Conservation (phyloP, 208 protist genomes). For the Paratrypanosoma confusum region DNA sequence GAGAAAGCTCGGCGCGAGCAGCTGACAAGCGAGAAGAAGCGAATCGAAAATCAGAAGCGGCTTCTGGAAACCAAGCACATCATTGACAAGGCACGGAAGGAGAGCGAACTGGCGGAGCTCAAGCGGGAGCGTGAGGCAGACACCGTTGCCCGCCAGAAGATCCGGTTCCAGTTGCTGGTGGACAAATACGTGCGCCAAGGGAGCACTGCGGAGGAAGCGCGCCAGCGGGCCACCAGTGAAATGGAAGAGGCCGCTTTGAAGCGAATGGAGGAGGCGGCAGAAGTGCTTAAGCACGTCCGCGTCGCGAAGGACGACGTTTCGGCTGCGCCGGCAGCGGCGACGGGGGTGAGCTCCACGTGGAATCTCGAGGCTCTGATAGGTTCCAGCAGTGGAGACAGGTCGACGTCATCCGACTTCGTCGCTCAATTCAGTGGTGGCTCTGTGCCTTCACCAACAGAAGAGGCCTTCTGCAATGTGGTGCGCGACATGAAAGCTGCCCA, state of each 20-base stretch:
- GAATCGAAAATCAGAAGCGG: constrained; percentile 48
- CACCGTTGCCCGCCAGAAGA: constrained; percentile 27
- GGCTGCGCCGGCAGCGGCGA: not conserved
- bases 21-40: constrained; percentile 40
- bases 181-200: constrained; percentile 63
- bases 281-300: not conserved
- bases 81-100: constrained; percentile 32
- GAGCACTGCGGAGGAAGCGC: constrained; percentile 35
- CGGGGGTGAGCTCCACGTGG: constrained; percentile 13
- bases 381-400: constrained; percentile 1
- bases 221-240: constrained; percentile 24
- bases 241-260: constrained; percentile 23
- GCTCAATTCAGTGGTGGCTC: no score
- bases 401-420: no score
- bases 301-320: not conserved
- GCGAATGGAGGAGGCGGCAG: constrained; percentile 22
- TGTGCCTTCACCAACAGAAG: constrained; percentile 1
- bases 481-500: constrained; percentile 12
- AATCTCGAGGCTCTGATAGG: constrained; percentile 17
- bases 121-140: constrained; percentile 44
- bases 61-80: constrained; percentile 35
- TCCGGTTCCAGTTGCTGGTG: constrained; percentile 53
- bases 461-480: constrained; percentile 15
- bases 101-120: constrained; percentile 34
- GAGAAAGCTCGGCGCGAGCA: constrained; percentile 14